Evolutionary conservation across 2,329 filamentous ascomycete species (phyloP), one percentile per base, ranked within the genome.

Genomic region (Botryosphaeria dothidea): DNA sequence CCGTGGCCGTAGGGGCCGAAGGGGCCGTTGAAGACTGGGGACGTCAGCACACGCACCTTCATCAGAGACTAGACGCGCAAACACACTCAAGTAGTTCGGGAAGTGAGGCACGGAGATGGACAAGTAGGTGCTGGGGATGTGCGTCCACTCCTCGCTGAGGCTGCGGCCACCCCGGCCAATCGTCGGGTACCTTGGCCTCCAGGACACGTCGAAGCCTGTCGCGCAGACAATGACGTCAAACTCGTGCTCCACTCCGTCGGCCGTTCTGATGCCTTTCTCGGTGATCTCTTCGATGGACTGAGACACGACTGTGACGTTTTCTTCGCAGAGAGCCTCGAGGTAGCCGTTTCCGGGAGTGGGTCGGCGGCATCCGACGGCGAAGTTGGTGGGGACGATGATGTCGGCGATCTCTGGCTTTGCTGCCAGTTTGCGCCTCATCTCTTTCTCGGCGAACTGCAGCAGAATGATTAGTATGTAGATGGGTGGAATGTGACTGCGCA

Each of bases 301-400:
- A 1, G 67, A 66, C 31, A 69, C 62, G 3, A 66, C 61, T 0
- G 67, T 69, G 2, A 75, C 73, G 31, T 75, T 75, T 21, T 72
- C 69, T 57, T 73, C 68, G 3, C 73, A 71, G 8, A 75, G 57
- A 6, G 73, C 72, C 51, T 76, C 74, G 9, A 76, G 70, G 62
- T 73, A 76, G 8, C 74, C 73, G 57, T 74, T 72, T 21, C 73
- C 74, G 1, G 74, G 73, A 2, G 72, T 73, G 11, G 74, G 73
- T 34, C 73, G 65, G 36, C 73, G 68, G 58, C 74, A 76, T 8
- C 48, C 48, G 65, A 67, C 48, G 54, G 65, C 66, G 65, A 68
- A 69, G 6, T 78, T 77, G 52, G 80, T 80, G 2, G 81, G 81
- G 23, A 83, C 81, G 65, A 84, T 78, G 46, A 77, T 78, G n/a